These are phyloP conservation scores for Hymenoscyphus fructigenus DNA, from an alignment of 2,329 filamentous ascomycete species.

Conservation along the genomic window DNA sequence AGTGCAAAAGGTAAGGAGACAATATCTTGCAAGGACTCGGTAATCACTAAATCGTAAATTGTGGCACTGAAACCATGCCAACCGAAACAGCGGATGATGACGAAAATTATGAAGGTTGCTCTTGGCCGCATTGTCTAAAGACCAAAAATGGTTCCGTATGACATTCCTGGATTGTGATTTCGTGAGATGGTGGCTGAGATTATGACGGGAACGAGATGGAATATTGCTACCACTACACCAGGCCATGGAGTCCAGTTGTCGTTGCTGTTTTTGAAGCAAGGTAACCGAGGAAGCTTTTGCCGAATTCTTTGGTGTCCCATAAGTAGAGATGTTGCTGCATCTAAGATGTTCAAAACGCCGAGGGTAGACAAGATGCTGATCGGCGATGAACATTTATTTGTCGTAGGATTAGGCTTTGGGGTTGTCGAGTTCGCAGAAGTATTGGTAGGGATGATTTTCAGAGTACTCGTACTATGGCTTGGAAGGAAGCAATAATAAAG, in stretches of 20 bases:
- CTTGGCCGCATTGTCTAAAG: constrained; percentile 4
- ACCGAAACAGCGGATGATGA: not conserved
- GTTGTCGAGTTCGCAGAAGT: not conserved
- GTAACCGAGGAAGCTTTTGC: not conserved
- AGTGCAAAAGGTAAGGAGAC: not conserved
- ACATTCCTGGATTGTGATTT: not conserved
- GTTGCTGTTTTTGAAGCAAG: not conserved
- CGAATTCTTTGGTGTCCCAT: not conserved
- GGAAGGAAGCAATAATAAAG: not conserved
- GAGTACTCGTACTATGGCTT: not conserved
- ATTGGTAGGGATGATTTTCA: not conserved
- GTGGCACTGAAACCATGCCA: constrained; percentile 1
- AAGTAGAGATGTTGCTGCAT: not conserved
- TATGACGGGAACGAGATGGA: not conserved
- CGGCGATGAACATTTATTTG: not conserved
- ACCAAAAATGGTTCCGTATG: not conserved
- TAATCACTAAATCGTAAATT: not conserved
- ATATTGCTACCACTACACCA: not conserved
- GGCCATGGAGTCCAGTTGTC: not conserved
- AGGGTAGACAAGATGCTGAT: not conserved
- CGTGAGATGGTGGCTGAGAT: not conserved
- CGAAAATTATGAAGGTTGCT: not conserved
- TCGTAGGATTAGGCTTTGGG: not conserved
- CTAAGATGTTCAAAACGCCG: not conserved
- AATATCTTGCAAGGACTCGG: not conserved